A percentile compares a stretch with the other conserved stretches of the same genome.
Evolutionary conservation across 805 yeast species (phyloP).

Genomic region (Saccharomyces mikatae): DNA sequence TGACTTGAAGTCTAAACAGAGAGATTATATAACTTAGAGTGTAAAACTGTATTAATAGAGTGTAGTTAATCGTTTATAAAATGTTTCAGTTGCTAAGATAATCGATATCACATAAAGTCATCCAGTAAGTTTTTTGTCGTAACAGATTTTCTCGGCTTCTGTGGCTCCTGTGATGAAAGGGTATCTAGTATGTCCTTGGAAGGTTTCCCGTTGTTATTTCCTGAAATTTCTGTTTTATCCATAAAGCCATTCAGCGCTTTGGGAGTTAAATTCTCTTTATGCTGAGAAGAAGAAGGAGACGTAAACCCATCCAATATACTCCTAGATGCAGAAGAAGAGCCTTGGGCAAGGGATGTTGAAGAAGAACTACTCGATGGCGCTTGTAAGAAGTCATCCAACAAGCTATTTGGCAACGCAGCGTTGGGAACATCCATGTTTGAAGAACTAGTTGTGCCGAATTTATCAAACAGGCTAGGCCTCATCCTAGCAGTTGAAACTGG

Average conservation of each 20-base stretch:
- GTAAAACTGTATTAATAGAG: background rate
- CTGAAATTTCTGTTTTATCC: background rate
- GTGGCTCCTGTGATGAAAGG: background rate
- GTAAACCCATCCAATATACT: conserved; percentile 6
- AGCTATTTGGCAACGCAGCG: conserved; percentile 4
- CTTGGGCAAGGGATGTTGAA: background rate
- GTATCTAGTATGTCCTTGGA: conserved; percentile 5
- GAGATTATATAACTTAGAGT: background rate
- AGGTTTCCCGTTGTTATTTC: background rate
- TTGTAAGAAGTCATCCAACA: conserved; percentile 13
- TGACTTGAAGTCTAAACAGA: background rate
- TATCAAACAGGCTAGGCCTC: conserved; percentile 26
- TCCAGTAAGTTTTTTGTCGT: conserved; percentile 26
- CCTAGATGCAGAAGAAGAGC: conserved; percentile 1
- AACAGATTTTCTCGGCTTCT: conserved; percentile 1
- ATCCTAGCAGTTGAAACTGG: conserved; percentile 17
- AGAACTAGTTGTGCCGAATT: conserved; percentile 9
- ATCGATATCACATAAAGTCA: conserved; percentile 24
- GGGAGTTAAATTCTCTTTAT: background rate
- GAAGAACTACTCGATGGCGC: background rate
- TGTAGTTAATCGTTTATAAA: background rate
- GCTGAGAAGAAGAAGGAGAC: background rate
- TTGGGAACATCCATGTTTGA: background rate
- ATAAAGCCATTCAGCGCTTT: conserved; percentile 8
- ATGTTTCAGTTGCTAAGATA: background rate